Base-by-base conservation (phyloP, 352 stramenopile species). In the Phytophthora pluvialis region DNA sequence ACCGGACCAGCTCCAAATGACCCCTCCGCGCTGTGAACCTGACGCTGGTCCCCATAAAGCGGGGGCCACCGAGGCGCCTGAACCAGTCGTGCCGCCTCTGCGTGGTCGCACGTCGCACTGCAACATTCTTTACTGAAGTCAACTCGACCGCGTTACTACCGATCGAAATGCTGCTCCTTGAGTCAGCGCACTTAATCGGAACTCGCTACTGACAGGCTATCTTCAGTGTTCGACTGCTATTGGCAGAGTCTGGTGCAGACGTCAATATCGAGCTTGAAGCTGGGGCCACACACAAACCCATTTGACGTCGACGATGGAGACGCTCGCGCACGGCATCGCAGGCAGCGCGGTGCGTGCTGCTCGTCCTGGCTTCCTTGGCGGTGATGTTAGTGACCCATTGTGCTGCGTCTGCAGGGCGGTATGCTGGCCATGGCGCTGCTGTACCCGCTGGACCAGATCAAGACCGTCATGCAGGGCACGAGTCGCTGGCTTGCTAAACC, bases 401-500 rank as follows among this genome's bases (percentile, higher is more conserved):
- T 12, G 3, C 2, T 60, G 36, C 32, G 16, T 40, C 16, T 61
- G 32, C 53, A 90, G 70, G 87, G 84, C 11, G 78, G 80, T 53
- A 86, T 88, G 61, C 58, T 95, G 25, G 85, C 87, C 59, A 91
- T 95, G 80, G 83, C 70, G 29, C 68, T 93, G 40, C 71, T 94
- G 51, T 95, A 95, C 47, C 87, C 87, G 51, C 80, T 95, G 43
- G 87, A 95, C 73, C 85, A 95, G 75, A 89, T 95, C 63, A 89
- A 91, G 64, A 89, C 83, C 40, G 88, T 94, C 63, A 87, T 94
- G 70, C 87, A 95, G 77, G 86, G 88, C 77, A 70, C 11, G 33
- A 15, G 35, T 3, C 5, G n/a, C 18, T n/a, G 25, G 39, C 8
- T 32, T 48, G 43, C 7, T 5, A 44, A 1, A 21, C 21, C 21